A percentile compares a stretch with the other conserved stretches of the same genome.
Conservation (phyloP, 257 asterid species). For the Marsdenia floribunda region DNA sequence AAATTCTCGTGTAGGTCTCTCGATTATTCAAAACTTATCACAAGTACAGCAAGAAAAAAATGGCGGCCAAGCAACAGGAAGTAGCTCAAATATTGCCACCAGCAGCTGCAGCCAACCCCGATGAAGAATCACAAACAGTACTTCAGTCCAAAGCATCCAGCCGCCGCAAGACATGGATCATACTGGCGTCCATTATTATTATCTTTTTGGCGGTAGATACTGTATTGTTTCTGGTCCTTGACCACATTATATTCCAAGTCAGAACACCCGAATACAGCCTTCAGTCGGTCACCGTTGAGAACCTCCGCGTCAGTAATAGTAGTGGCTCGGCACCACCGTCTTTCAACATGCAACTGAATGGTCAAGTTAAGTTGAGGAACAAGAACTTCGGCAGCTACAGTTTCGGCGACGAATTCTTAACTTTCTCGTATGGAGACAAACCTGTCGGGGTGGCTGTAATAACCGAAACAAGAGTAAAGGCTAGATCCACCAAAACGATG, state of each 20-base stretch:
- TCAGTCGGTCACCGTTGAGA: constrained; percentile 10
- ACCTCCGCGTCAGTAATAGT: neutral
- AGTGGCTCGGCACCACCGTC: constrained; percentile 14
- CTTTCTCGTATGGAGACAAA: constrained; percentile 23
- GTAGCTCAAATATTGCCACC: neutral
- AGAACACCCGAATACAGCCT: constrained; percentile 36
- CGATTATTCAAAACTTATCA: too few relatives aligned
- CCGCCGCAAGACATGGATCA: neutral
- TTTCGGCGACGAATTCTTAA: constrained; percentile 24
- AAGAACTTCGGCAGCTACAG: constrained; percentile 39
- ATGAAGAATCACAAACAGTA: neutral
- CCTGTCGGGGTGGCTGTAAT: constrained; percentile 28
- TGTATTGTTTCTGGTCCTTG: constrained; percentile 5
- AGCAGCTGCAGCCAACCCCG: neutral
- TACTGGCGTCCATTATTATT: neutral
- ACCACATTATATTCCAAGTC: constrained; percentile 29
- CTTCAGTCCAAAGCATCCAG: neutral
- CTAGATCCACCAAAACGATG: constrained; percentile 26
- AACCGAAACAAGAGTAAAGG: constrained; percentile 10
- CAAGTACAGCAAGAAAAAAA: too few relatives aligned
- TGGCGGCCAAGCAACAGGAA: neutral
- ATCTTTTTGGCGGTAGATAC: neutral
- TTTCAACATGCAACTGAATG: constrained; percentile 23
- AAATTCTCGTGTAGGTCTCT: too few relatives aligned
- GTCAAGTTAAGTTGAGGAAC: constrained; percentile 31